Conservation (phyloP, 257 asterid genomes). For the Fraxinus pennsylvanica region DNA sequence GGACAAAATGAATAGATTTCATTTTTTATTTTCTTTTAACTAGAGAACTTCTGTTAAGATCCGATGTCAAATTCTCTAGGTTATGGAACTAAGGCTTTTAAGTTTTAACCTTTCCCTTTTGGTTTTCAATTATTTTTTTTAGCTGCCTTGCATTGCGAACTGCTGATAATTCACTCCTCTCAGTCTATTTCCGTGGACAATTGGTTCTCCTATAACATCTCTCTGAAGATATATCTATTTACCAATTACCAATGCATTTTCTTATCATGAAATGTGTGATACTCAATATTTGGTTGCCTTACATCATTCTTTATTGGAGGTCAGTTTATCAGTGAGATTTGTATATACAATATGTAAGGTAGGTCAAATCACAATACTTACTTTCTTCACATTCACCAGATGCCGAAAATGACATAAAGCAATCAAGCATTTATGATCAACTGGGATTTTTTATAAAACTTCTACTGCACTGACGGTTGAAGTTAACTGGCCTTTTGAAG, state of each 20-base stretch:
- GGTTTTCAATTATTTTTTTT: neutral
- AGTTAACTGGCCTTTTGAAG: too few species aligned
- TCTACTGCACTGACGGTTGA: too few species aligned
- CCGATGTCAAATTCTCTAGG: neutral
- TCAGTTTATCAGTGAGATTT: too few species aligned
- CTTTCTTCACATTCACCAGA: too few species aligned
- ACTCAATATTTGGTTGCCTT: neutral
- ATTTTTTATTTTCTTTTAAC: neutral
- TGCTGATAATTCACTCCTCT: neutral
- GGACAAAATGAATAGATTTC: neutral
- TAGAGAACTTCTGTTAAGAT: neutral
- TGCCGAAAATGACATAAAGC: too few species aligned
- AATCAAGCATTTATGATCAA: too few species aligned
- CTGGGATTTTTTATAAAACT: too few species aligned
- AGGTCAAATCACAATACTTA: too few species aligned
- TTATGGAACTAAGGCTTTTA: neutral
- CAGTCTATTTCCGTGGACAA: neutral
- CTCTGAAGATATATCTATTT: neutral
- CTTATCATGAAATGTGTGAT: neutral
- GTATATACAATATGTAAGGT: too few species aligned
- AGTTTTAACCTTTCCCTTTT: neutral
- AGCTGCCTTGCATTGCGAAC: neutral
- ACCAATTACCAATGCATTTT: neutral
- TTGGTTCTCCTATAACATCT: conserved; percentile 5
- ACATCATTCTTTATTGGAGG: neutral